phyloP scores from a whole-genome alignment of 495 filamentous ascomycete species.

The Penicillium waksmanii region DNA sequence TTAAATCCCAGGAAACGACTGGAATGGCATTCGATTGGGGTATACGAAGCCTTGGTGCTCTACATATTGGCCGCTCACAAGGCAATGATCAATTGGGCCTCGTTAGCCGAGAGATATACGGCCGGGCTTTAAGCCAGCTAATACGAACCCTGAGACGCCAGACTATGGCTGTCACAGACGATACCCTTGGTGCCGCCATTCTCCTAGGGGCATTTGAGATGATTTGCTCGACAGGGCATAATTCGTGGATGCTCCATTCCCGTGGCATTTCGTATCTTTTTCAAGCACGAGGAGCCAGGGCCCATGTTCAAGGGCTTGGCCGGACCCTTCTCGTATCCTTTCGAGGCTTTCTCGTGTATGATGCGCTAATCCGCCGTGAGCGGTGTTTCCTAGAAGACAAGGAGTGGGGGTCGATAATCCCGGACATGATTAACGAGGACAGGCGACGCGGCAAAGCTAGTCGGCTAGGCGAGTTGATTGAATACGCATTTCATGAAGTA shows the following conservation, averaged over 20 bases:
- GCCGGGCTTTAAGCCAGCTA: constrained; percentile 18
- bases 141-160: constrained; percentile 18
- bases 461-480: constrained; percentile 24
- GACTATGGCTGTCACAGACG: constrained; percentile 21
- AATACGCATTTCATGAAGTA: constrained; percentile 32
- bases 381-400: constrained; percentile 34
- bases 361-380: constrained; percentile 30
- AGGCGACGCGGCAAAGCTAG: constrained; percentile 17
- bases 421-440: constrained; percentile 21
- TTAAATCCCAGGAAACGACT: constrained; percentile 9
- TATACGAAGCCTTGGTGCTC: constrained; percentile 20
- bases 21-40: constrained; percentile 15
- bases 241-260: constrained; percentile 42
- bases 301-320: constrained; percentile 33
- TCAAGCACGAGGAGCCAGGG: constrained; percentile 31
- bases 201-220: constrained; percentile 41
- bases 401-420: constrained; percentile 35
- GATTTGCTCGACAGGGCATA: constrained; percentile 26
- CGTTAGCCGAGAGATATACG: constrained; percentile 30
- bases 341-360: constrained; percentile 35
- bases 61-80: constrained; percentile 25
- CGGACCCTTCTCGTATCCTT: constrained; percentile 33
- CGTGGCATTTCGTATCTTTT: constrained; percentile 37
- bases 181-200: constrained; percentile 29
- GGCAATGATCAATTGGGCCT: constrained; percentile 20